Percentiles rank a stretch among this genome's conserved stretches.
Evolutionary conservation across 805 yeast genomes (phyloP).

Genomic region (Saturnispora bothae): DNA sequence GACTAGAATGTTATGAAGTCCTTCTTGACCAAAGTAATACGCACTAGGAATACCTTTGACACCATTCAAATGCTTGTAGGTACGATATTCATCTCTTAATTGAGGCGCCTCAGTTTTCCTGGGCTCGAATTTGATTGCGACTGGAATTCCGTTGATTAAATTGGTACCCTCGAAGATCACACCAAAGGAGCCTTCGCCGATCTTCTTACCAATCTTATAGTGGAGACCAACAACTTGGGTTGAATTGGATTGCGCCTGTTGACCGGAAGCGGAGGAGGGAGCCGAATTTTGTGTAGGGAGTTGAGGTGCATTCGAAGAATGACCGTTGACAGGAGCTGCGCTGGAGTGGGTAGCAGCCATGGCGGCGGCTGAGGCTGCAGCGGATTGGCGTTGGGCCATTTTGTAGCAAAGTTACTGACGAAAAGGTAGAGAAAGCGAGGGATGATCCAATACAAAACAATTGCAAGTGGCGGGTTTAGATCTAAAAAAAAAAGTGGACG

Average conservation of each 20-base stretch:
- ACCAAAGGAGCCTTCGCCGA: constrained; percentile 98
- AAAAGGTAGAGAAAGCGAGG: neutral
- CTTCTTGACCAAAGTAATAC: constrained; percentile 98
- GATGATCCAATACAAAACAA: neutral
- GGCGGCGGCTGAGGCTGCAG: constrained; percentile 26
- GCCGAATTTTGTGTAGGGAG: constrained; percentile 12
- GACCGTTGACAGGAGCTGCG: constrained; percentile 11
- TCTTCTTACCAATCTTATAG: constrained; percentile 92
- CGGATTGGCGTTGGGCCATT: constrained; percentile 16
- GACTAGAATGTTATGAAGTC: constrained; percentile 87
- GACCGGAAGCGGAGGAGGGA: no score
- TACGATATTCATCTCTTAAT: constrained; percentile 88
- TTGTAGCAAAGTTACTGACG: no score
- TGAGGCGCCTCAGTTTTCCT: constrained; percentile 97
- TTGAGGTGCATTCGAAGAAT: constrained; percentile 4
- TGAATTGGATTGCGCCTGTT: constrained; percentile 5
- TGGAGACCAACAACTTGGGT: constrained; percentile 83
- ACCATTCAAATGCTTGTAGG: constrained; percentile 82
- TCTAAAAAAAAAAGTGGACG: no score
- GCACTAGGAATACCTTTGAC: constrained; percentile 86
- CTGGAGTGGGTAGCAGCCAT: constrained; percentile 24
- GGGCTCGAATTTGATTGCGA: constrained; percentile 96
- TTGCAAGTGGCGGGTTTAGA: constrained; percentile 5
- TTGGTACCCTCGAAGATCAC: constrained; percentile 94
- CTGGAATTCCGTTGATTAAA: constrained; percentile 81